Evolutionary conservation across 768 basidiomycete genomes (phyloP), one percentile per base, ranked within the genome.

Genomic region (Jaapia argillacea): DNA sequence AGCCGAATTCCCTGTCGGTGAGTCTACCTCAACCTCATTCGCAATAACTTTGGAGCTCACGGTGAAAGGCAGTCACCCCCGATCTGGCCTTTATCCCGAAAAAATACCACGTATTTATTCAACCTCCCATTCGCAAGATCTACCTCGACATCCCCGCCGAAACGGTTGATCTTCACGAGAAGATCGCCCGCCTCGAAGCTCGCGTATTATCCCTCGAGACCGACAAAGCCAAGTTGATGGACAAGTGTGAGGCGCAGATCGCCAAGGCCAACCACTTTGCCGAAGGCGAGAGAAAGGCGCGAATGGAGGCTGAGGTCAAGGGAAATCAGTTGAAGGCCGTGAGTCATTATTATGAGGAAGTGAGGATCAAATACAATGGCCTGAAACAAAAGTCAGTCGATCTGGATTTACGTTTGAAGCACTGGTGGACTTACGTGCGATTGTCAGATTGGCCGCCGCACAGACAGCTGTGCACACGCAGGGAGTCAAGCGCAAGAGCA

Each of bases 41-140:
- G 16, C 39, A 31, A 16, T 37, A 13, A 7, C 14, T 25, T 5
- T 14, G 23, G 20, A 18, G 36, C 16, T 12, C 10, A 16, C 28
- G 36, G 41, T 20, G 20, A n/a, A 6, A 10, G 28, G 3, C 42
- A 61, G 60, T 54, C 14, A 48, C 41, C n/a, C 55, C 51, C 10
- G 55, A 74, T 61, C 55, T 68, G 16, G 61, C 64, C 4, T 69
- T 65, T 42, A 61, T 78, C 16, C 72, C 74, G 4, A 58, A 63
- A 47, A 71, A 70, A 54, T 72, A 72, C 50, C 72, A 73, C 53
- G 58, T 60, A 31, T 75, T 66, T 51, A 58, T 76, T 25, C 36
- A 65, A 3, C 67, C 71, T 4, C 58, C 61, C 39, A 57, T 77
- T 13, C 68, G 74, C 45, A 69, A 73, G 47, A 62, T 78, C n/a